Evolutionary conservation across 345 rosid species (phyloP).

Genomic region (Dovyalis caffra): DNA sequence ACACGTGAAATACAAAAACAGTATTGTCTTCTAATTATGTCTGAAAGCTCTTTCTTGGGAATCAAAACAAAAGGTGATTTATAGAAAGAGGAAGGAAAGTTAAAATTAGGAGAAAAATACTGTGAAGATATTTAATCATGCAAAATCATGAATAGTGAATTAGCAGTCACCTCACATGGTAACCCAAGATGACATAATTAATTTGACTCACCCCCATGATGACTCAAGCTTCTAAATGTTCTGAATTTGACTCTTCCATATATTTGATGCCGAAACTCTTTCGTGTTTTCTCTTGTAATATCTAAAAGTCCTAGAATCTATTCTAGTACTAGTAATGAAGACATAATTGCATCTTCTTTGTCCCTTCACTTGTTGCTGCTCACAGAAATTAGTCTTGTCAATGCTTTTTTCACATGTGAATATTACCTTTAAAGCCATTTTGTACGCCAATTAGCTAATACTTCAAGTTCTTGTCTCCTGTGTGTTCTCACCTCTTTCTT

Average conservation of each 20-base stretch:
- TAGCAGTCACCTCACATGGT: neutral
- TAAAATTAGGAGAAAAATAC: neutral
- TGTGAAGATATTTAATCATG: neutral
- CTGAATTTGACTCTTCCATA: neutral
- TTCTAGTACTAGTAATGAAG: slow-evolving; percentile 10
- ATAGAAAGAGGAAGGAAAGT: neutral
- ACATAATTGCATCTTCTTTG: slow-evolving; percentile 13
- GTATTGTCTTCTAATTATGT: neutral
- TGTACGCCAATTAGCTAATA: neutral
- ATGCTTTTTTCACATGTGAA: neutral
- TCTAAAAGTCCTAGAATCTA: slow-evolving; percentile 10
- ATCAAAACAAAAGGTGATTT: neutral
- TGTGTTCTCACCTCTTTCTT: neutral
- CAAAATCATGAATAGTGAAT: neutral
- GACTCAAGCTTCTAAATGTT: too few species aligned
- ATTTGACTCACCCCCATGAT: neutral
- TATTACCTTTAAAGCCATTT: neutral
- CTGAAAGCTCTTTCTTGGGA: neutral
- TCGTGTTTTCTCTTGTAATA: neutral
- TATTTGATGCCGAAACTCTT: neutral
- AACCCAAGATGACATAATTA: neutral
- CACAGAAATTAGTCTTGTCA: neutral
- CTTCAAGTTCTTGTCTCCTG: neutral
- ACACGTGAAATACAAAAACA: neutral
- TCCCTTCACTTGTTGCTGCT: neutral